phyloP scores from a whole-genome alignment of 2,329 filamentous ascomycete genomes.

The Coniochaeta pulveracea region DNA sequence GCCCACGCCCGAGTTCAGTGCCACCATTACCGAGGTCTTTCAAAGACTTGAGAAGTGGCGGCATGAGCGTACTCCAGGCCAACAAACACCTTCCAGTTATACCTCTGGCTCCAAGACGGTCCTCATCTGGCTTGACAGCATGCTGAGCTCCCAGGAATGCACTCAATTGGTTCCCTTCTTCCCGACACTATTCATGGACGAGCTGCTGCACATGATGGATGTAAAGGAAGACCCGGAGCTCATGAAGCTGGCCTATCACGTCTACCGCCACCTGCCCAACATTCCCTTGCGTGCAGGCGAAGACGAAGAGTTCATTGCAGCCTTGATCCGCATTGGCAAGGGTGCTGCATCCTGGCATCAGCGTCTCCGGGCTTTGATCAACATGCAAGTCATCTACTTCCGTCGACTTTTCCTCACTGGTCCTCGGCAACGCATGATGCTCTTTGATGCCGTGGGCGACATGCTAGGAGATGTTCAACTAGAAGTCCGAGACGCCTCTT shows the following conservation, averaged over 20 bases:
- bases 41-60: constrained; percentile 77
- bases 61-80: constrained; percentile 68
- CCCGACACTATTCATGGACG: constrained; percentile 76
- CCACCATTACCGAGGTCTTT: constrained; percentile 67
- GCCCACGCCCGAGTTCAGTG: constrained; percentile 61
- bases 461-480: constrained; percentile 91
- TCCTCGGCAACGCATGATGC: constrained; percentile 58
- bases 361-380: constrained; percentile 84
- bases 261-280: constrained; percentile 92
- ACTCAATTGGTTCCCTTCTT: constrained; percentile 87
- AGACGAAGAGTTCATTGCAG: constrained; percentile 72
- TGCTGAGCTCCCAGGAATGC: constrained; percentile 84
- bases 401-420: constrained; percentile 83
- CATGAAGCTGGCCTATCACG: constrained; percentile 87
- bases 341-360: constrained; percentile 88
- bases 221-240: constrained; percentile 97
- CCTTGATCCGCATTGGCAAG: constrained; percentile 79
- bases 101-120: constrained; percentile 95
- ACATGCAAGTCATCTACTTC: constrained; percentile 99
- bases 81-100: constrained; percentile 88
- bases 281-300: constrained; percentile 84
- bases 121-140: constrained; percentile 86
- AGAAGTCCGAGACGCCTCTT: constrained; percentile 88
- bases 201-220: constrained; percentile 99
- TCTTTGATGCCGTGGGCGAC: constrained; percentile 87